Base-by-base conservation (phyloP, 148 eudicot genomes). In the Rhododendron williamsianum region DNA sequence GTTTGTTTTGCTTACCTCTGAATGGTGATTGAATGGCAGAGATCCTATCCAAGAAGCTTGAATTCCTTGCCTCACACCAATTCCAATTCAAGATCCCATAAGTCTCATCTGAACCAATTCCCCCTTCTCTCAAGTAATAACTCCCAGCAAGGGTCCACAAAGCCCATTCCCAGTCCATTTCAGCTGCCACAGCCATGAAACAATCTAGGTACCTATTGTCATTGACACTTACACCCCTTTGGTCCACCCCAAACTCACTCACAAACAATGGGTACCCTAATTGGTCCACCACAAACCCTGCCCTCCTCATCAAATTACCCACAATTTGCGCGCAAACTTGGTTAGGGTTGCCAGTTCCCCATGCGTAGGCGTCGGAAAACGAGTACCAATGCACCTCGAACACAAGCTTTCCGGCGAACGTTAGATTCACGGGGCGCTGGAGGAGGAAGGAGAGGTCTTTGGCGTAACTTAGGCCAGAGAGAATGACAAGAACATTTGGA, bases 381-480 rank as follows among this genome's bases (percentile, higher is more conserved):
- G 90, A 91, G 36, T 97, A 97, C 95, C 98, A 91, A 43, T 97
- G 99, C 12, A 91, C 87, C 93, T 97, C 98, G 45, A 92, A 95
- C 0, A 92, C 98, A 10, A 91, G 41, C 80, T 97, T 97, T 9
- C 85, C 76, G 25, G 87, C 77, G 88, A 95, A 97, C 3, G 90
- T 85, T 10, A 97, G 81, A 10, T 78, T 86, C 5, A 94, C 67
- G 0, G 91, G 91, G 67, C 88, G 87, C 3, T 81, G 85, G 4
- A 4, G 82, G 4, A 95, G 92, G 87, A 95, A 97, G n/a, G 90
- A 90, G 27, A 97, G 85, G 85, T 95, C 95, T 72, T 84, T 90
- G 92, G 93, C 98, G 52, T 60, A 94, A 85, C 77, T 92, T 46
- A 95, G 84, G 23, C 99, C 99, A 0, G 99, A 97, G 13, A 97